Percentiles rank a stretch among this genome's conserved stretches.
Conservation (phyloP, 306 rosid species). For the Pterocarpus santalinus region DNA sequence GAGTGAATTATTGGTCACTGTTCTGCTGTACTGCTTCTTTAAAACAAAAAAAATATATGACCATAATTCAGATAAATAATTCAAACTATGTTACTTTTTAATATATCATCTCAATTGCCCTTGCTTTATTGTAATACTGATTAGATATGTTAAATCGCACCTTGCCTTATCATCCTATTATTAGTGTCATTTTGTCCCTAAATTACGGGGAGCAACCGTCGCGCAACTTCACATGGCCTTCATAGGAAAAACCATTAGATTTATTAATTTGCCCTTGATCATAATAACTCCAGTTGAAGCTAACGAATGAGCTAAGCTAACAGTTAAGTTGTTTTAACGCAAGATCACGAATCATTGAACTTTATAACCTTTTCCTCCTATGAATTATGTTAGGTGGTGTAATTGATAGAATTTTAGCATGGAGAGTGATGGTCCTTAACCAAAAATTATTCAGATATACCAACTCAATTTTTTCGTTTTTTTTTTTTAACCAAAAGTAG, state of each 20-base stretch:
- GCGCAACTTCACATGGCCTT: not conserved
- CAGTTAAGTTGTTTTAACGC: not conserved
- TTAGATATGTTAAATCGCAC: not conserved
- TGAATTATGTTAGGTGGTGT: not conserved
- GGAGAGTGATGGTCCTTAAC: no score
- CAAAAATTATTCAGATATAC: not conserved
- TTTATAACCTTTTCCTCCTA: not conserved
- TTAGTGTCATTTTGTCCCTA: not conserved
- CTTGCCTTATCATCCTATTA: not conserved
- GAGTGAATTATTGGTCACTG: not conserved
- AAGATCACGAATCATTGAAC: not conserved
- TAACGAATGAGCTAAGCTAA: not conserved
- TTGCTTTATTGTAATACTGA: not conserved
- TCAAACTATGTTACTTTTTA: no score
- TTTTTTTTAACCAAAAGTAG: no score
- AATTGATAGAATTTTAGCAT: not conserved
- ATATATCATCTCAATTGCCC: not conserved
- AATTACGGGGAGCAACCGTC: not conserved
- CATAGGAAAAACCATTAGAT: not conserved
- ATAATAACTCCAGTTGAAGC: slow-evolving; percentile 6
- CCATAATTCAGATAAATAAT: no score
- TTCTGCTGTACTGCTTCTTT: not conserved
- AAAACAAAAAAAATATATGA: no score
- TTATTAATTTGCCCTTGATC: not conserved
- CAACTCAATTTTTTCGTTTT: no score